Percentiles rank a stretch among this genome's conserved stretches.
Evolutionary conservation across 2,329 filamentous ascomycete genomes (phyloP).

Genomic region (Raffaelea deltoideospora): DNA sequence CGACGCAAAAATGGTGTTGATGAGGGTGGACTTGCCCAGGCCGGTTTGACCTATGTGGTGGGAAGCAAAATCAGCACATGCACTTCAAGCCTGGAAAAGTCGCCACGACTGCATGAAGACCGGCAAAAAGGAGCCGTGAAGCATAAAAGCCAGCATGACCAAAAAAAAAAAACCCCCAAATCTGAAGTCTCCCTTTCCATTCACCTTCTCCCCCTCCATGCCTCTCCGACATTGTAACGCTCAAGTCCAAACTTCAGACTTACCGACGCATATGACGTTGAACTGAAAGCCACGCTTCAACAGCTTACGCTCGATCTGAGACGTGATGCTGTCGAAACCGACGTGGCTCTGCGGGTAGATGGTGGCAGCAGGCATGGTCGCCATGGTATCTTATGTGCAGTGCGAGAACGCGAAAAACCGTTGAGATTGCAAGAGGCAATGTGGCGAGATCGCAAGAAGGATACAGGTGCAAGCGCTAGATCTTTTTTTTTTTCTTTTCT

Average conservation of each 20-base stretch:
- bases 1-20: slow-evolving; percentile 99
- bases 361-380: slow-evolving; percentile 51
- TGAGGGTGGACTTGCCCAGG: slow-evolving; percentile 94
- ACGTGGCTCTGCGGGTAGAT: slow-evolving; percentile 94
- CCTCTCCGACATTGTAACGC: too few relatives aligned
- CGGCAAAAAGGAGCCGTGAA: too few relatives aligned
- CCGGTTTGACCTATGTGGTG: slow-evolving; percentile 70
- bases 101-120: too few relatives aligned
- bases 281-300: slow-evolving; percentile 99
- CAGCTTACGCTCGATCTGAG: slow-evolving; percentile 98
- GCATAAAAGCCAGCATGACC: too few relatives aligned
- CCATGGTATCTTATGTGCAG: slow-evolving; percentile 24
- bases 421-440: slow-evolving; percentile 6
- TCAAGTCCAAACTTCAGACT: slow-evolving; percentile 31
- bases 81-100: too few relatives aligned
- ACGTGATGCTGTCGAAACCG: slow-evolving; percentile 99
- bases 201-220: too few relatives aligned
- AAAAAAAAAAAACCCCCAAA: too few relatives aligned
- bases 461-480: too few relatives aligned
- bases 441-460: too few relatives aligned
- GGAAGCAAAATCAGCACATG: too few relatives aligned
- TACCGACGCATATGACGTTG: slow-evolving; percentile 93
- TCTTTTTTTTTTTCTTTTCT: too few relatives aligned
- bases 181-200: too few relatives aligned
- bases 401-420: slow-evolving; percentile 5